Evolutionary conservation across 78 protist species (phyloP).

Genomic region (Paratrimastix pyriformis): DNA sequence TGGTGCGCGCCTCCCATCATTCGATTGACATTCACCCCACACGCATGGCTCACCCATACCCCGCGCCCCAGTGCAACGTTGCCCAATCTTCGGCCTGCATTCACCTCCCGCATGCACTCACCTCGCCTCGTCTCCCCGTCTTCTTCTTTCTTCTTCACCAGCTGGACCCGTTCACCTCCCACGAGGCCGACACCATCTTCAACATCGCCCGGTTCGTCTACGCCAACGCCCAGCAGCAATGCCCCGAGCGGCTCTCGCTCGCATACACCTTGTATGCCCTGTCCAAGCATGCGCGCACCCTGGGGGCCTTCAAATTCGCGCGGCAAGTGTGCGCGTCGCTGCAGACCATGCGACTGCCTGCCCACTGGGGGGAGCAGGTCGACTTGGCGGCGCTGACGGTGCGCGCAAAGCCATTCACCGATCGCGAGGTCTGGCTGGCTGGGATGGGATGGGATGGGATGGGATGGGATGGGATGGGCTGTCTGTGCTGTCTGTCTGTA

Average conservation of each 20-base stretch:
- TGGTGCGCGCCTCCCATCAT: no score
- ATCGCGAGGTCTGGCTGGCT: conserved; percentile 36
- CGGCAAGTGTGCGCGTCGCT: conserved; percentile 27
- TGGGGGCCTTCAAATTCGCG: conserved; percentile 34
- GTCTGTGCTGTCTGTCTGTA: no score
- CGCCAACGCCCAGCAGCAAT: neutral
- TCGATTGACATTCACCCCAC: no score
- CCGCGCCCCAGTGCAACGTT: no score
- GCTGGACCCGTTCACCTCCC: conserved; percentile 39
- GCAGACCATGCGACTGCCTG: conserved; percentile 1
- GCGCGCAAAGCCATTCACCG: conserved; percentile 36
- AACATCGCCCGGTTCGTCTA: neutral
- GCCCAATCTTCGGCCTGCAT: no score
- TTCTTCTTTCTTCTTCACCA: neutral
- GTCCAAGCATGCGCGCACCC: conserved; percentile 11
- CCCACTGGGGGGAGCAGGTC: conserved; percentile 9
- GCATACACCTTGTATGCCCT: conserved; percentile 26
- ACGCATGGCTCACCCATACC: no score
- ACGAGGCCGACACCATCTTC: conserved; percentile 17
- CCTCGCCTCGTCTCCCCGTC: no score
- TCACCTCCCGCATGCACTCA: no score
- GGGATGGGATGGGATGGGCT: no score
- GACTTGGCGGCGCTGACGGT: conserved; percentile 22
- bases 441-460: no score
- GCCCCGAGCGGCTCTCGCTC: conserved; percentile 34